Percentiles rank a stretch among this genome's conserved stretches.
Conservation (phyloP, 805 yeast genomes). For the Isabelozyma pseudorhagii region DNA sequence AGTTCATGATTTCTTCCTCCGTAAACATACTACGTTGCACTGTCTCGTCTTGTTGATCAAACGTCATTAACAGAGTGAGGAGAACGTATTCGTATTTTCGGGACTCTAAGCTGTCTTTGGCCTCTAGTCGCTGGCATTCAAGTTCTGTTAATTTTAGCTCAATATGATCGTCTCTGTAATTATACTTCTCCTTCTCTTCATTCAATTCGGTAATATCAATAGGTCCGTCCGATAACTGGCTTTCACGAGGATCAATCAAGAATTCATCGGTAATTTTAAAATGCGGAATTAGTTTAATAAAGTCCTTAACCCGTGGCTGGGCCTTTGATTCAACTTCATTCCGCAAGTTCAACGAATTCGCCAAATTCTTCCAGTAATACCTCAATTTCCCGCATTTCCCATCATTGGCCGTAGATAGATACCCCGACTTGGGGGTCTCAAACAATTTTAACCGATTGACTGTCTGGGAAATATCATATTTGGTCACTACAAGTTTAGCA, state of each 20-base stretch:
- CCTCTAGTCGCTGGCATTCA: constrained; percentile 10
- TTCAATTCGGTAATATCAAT: background rate
- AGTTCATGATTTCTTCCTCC: constrained; percentile 5
- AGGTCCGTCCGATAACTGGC: background rate
- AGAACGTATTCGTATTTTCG: constrained; percentile 15
- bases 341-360: background rate
- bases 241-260: background rate
- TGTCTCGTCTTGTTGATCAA: constrained; percentile 3
- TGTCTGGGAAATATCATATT: constrained; percentile 9
- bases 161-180: background rate
- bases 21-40: constrained; percentile 6
- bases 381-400: constrained; percentile 2
- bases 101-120: constrained; percentile 9
- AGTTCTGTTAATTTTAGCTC: background rate
- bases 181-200: background rate
- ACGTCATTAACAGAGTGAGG: constrained; percentile 12
- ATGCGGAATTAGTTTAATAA: background rate
- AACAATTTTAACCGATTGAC: constrained; percentile 7
- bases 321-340: background rate
- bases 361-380: background rate
- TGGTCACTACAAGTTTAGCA: background rate
- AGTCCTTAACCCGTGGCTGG: background rate
- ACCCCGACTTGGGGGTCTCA: constrained; percentile 10
- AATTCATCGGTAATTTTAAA: background rate
- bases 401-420: constrained; percentile 5